Evolutionary conservation across 495 filamentous ascomycete genomes (phyloP).

Genomic region (Penicillium mononematosum): DNA sequence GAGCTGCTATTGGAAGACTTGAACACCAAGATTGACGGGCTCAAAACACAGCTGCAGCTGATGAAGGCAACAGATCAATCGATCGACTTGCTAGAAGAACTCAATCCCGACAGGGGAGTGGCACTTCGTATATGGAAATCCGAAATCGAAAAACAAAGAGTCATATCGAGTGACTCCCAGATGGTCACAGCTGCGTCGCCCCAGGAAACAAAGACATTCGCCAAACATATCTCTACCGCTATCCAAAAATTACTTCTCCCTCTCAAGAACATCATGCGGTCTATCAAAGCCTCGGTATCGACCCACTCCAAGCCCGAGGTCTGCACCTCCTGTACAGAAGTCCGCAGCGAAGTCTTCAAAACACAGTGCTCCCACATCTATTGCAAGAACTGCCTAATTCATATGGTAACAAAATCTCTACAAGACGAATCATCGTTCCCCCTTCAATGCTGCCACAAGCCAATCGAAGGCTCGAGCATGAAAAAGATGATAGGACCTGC

Average conservation of each 20-base stretch:
- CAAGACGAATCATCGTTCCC: constrained; percentile 38
- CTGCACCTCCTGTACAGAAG: background rate
- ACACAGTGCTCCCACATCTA: background rate
- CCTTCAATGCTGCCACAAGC: constrained; percentile 37
- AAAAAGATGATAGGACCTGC: constrained; percentile 15
- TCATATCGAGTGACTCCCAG: background rate
- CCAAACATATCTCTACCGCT: background rate
- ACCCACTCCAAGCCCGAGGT: background rate
- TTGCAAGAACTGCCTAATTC: background rate
- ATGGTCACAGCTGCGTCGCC: background rate
- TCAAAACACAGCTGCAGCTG: background rate
- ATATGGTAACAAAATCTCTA: background rate
- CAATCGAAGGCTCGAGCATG: constrained; percentile 19
- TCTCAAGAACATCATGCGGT: background rate
- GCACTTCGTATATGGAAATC: background rate
- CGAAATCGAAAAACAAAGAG: background rate
- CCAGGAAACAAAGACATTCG: background rate
- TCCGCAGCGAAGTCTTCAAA: background rate
- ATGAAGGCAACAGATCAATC: background rate
- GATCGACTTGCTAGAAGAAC: background rate
- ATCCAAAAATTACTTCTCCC: background rate
- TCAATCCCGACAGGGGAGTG: background rate
- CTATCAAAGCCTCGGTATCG: background rate
- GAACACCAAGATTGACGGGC: background rate
- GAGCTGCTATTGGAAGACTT: background rate